These are phyloP conservation scores for Nemania serpens DNA, from an alignment of 2,329 filamentous ascomycete genomes.

Conservation along the genomic window DNA sequence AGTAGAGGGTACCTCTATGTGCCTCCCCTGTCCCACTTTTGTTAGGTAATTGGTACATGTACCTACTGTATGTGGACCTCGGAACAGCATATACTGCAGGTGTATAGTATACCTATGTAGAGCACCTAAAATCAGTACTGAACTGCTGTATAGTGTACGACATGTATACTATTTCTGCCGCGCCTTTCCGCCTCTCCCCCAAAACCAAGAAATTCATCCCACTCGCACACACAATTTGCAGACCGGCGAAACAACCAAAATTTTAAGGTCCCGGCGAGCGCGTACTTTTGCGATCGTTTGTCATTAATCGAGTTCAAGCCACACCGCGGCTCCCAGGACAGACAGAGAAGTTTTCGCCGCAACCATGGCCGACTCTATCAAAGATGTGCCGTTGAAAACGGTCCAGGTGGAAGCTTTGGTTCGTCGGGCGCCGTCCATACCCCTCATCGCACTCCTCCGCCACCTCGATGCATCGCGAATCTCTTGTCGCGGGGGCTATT, in stretches of 20 bases:
- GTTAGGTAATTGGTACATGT: not conserved
- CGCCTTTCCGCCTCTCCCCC: conserved; percentile 26
- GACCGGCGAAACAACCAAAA: conserved; percentile 40
- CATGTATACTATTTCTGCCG: conserved; percentile 35
- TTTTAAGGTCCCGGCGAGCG: conserved; percentile 31
- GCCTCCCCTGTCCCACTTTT: not conserved
- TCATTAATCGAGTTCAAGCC: conserved; percentile 18
- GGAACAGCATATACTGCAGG: too few relatives aligned
- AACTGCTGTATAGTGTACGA: too few relatives aligned
- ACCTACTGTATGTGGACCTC: not conserved
- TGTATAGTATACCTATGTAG: not conserved
- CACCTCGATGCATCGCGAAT: not conserved
- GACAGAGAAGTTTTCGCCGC: conserved; percentile 1
- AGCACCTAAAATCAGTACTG: too few relatives aligned
- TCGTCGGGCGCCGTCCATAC: conserved; percentile 50
- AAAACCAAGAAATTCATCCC: not conserved
- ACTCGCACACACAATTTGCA: conserved; percentile 39
- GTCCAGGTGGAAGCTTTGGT: conserved; percentile 96
- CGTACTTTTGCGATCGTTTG: conserved; percentile 26
- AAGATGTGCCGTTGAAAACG: conserved; percentile 77
- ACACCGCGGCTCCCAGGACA: conserved; percentile 13
- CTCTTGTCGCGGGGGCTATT: not conserved
- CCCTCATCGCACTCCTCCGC: conserved; percentile 36
- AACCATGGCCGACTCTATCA: conserved; percentile 63
- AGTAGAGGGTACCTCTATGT: not conserved